Evolutionary conservation across 1,284 basidiomycete species (phyloP).

Genomic region (Lignosus rhinocerotis): DNA sequence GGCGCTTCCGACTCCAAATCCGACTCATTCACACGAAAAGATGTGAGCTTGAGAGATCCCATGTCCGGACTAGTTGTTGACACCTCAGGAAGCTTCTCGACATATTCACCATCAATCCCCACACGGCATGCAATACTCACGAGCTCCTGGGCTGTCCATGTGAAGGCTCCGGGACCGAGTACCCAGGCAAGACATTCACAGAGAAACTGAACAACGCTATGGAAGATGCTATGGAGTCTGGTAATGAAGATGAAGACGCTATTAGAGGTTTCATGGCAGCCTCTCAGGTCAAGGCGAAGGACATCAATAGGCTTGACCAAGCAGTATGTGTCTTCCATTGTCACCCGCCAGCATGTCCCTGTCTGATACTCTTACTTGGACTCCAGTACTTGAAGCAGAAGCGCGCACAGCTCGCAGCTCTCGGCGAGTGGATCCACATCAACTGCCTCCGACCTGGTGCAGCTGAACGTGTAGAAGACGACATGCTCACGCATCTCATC

Average conservation of each 20-base stretch:
- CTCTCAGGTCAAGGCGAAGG: constrained; percentile 59
- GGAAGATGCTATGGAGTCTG: constrained; percentile 28
- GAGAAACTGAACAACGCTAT: constrained; percentile 31
- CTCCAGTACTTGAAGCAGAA: constrained; percentile 70
- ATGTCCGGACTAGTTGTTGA: constrained; percentile 2
- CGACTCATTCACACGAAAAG: constrained; percentile 87
- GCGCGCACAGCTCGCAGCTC: constrained; percentile 75
- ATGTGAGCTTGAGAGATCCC: constrained; percentile 50
- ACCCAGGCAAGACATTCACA: constrained; percentile 20
- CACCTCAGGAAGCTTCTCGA: constrained; percentile 65
- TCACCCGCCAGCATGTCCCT: background rate
- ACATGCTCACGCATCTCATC: constrained; percentile 58
- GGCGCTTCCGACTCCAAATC: constrained; percentile 60
- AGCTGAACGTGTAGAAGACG: constrained; percentile 57
- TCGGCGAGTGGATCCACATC: constrained; percentile 90
- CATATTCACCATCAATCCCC: constrained; percentile 85
- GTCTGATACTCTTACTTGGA: background rate
- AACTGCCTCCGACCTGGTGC: constrained; percentile 58
- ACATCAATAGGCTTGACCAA: constrained; percentile 52
- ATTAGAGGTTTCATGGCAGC: constrained; percentile 68
- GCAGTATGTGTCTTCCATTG: constrained; percentile 41
- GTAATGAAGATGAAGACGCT: constrained; percentile 27
- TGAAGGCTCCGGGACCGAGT: constrained; percentile 32
- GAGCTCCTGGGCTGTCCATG: constrained; percentile 83
- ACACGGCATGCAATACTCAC: constrained; percentile 90